phyloP scores from a whole-genome alignment of 495 filamentous ascomycete species.

The Pseudomonodictys pantanalensis region DNA sequence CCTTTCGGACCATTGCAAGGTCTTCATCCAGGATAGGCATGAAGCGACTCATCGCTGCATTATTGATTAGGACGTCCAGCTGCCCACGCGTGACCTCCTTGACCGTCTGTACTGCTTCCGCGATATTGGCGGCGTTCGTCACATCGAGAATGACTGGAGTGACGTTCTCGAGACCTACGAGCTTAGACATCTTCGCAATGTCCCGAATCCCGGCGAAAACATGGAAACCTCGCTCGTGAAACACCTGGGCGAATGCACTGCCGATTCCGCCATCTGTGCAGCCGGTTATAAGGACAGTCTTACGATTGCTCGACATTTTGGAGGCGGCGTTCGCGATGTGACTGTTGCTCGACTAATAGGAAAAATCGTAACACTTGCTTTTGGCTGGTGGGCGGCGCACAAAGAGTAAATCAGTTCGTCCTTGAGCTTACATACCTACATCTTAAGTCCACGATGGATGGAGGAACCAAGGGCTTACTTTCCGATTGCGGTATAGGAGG shows the following conservation, averaged over 20 bases:
- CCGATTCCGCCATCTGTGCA: slow-evolving; percentile 49
- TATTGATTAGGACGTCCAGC: slow-evolving; percentile 48
- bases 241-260: slow-evolving; percentile 41
- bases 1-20: slow-evolving; percentile 38
- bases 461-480: too few relatives aligned
- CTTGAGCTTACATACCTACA: too few relatives aligned
- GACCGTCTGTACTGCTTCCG: slow-evolving; percentile 12
- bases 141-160: slow-evolving; percentile 18
- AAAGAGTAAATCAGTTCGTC: too few relatives aligned
- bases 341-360: too few relatives aligned
- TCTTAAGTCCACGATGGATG: too few relatives aligned
- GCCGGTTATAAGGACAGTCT: slow-evolving; percentile 50
- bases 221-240: slow-evolving; percentile 43
- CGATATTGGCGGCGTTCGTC: slow-evolving; percentile 17
- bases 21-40: slow-evolving; percentile 42
- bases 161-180: slow-evolving; percentile 25
- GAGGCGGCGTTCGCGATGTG: too few relatives aligned
- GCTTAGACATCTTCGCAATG: slow-evolving; percentile 34
- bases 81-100: slow-evolving; percentile 3
- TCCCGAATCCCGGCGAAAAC: slow-evolving; percentile 48
- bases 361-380: too few relatives aligned
- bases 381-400: too few relatives aligned
- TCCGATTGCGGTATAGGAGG: too few relatives aligned
- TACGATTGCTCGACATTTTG: too few relatives aligned
- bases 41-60: slow-evolving; percentile 40